Conservation (phyloP, 257 asterid species). For the Nicotiana tabacum region DNA sequence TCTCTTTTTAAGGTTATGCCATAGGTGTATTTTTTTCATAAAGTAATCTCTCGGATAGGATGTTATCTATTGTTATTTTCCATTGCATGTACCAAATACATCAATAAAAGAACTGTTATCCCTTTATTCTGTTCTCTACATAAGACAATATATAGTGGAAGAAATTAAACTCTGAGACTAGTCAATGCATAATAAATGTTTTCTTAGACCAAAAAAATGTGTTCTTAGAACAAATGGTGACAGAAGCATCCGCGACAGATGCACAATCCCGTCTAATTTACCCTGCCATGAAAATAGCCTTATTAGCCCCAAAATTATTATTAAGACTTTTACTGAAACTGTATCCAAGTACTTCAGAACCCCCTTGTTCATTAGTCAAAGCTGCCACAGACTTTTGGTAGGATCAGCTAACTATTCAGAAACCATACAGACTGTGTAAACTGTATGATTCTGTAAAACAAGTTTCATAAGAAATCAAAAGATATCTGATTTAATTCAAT, state of each 20-base stretch:
- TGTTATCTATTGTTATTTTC: background rate
- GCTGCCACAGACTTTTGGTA: background rate
- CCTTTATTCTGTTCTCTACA: background rate
- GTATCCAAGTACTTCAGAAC: background rate
- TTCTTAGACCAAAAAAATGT: background rate
- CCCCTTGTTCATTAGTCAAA: background rate
- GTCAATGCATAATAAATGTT: background rate
- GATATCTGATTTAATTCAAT: background rate
- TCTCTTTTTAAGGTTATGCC: background rate
- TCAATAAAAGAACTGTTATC: background rate
- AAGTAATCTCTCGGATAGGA: background rate
- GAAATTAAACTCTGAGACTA: background rate
- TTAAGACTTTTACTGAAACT: background rate
- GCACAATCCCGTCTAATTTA: background rate
- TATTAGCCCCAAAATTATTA: background rate
- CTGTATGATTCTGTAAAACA: background rate
- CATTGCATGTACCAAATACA: conserved; percentile 3
- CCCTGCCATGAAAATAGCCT: background rate
- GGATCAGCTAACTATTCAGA: background rate
- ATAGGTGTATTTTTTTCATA: background rate
- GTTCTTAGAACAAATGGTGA: background rate
- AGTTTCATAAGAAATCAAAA: background rate
- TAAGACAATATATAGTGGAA: background rate
- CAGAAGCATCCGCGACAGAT: background rate
- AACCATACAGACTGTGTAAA: background rate